phyloP scores from a whole-genome alignment of 148 eudicot species.

The Vaccinium myrtillus region DNA sequence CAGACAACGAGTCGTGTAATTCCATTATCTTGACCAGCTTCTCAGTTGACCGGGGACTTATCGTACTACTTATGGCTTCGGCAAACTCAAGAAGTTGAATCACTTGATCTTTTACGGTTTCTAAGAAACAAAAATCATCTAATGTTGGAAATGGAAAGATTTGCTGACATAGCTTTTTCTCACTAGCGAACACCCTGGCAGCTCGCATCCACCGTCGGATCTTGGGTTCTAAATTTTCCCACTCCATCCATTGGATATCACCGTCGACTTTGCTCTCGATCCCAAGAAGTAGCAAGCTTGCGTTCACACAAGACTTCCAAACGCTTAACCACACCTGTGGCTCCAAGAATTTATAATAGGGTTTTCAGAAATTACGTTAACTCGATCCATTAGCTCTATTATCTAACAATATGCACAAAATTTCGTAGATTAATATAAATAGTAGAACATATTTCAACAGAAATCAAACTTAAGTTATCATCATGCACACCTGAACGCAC shows the following conservation, averaged over 20 bases:
- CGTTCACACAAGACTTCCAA: constrained; percentile 53
- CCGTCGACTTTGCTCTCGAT: constrained; percentile 57
- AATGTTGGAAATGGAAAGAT: constrained; percentile 49
- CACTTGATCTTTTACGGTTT: constrained; percentile 70
- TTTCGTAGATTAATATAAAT: too few relatives aligned
- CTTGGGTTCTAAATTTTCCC: constrained; percentile 69
- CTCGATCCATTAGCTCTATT: constrained; percentile 21
- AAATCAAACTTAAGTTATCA: too few relatives aligned
- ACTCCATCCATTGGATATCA: constrained; percentile 52
- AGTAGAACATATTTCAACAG: too few relatives aligned
- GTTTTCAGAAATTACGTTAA: too few relatives aligned
- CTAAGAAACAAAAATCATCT: constrained; percentile 62
- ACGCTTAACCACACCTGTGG: constrained; percentile 69
- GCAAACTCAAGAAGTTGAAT: constrained; percentile 67
- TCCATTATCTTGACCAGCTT: constrained; percentile 81
- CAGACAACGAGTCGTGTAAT: constrained; percentile 63
- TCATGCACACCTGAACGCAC: constrained; percentile 61
- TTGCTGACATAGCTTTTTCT: constrained; percentile 55
- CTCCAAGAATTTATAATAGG: too few relatives aligned
- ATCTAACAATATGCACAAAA: too few relatives aligned
- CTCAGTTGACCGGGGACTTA: constrained; percentile 75
- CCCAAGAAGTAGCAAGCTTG: constrained; percentile 53
- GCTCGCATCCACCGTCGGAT: constrained; percentile 74
- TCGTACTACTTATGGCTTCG: constrained; percentile 48
- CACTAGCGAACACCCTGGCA: constrained; percentile 67